Evolutionary conservation across 2,329 filamentous ascomycete species (phyloP).

Genomic region (Plectosphaerella plurivora): DNA sequence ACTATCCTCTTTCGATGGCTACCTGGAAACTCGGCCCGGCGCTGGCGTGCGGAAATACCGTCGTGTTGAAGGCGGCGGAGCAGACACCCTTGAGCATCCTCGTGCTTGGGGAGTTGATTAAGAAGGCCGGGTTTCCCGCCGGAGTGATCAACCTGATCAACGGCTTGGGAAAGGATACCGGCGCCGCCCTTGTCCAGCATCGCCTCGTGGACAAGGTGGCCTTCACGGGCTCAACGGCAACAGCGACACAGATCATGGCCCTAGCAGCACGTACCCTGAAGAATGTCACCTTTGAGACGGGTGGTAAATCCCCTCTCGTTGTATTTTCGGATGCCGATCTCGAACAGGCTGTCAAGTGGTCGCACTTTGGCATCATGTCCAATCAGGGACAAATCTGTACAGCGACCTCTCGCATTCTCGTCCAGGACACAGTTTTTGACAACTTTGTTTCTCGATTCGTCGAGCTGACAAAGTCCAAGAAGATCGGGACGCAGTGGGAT

Average conservation of each 20-base stretch:
- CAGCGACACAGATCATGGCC: slow-evolving; percentile 67
- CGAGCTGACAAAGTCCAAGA: slow-evolving; percentile 45
- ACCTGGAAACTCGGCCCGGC: slow-evolving; percentile 70
- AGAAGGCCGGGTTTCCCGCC: slow-evolving; percentile 67
- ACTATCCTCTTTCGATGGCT: slow-evolving; percentile 67
- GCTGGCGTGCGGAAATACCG: slow-evolving; percentile 54
- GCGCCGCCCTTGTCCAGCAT: slow-evolving; percentile 60
- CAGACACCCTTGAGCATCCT: too few relatives aligned
- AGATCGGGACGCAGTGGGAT: slow-evolving; percentile 61
- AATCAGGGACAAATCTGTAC: slow-evolving; percentile 59
- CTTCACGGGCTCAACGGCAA: slow-evolving; percentile 67
- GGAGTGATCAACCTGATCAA: slow-evolving; percentile 71
- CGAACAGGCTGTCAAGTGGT: slow-evolving; percentile 55
- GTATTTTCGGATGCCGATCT: slow-evolving; percentile 58
- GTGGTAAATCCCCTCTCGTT: slow-evolving; percentile 55
- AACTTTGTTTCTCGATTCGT: slow-evolving; percentile 59
- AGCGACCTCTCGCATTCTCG: slow-evolving; percentile 55
- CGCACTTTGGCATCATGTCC: slow-evolving; percentile 38
- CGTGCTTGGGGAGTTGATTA: slow-evolving; percentile 58
- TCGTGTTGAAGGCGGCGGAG: slow-evolving; percentile 57
- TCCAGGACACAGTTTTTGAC: slow-evolving; percentile 53
- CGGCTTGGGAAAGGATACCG: slow-evolving; percentile 59
- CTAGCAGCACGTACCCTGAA: slow-evolving; percentile 56
- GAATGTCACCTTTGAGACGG: slow-evolving; percentile 55
- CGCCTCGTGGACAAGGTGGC: slow-evolving; percentile 65